Evolutionary conservation across 805 yeast species (phyloP), one percentile per base, ranked within the genome.

Genomic region (Candida peoriensis): DNA sequence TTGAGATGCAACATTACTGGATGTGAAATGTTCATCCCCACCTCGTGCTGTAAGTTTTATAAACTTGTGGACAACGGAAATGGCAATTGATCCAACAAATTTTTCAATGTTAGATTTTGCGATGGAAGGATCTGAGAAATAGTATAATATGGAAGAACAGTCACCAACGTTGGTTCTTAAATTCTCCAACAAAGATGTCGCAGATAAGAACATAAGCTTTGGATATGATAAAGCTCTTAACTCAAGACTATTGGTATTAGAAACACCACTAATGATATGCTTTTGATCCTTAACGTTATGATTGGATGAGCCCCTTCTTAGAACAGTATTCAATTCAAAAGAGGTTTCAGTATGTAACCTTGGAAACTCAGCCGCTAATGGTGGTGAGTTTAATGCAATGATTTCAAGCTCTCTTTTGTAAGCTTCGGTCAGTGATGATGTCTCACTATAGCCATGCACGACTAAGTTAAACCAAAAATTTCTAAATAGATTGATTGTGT

Each of bases 401-500:
- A 78, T 64, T 47, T 72, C 66, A 27, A 90, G 66, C 19, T 75
- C 74, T 0, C 46, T 46, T 28, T 59, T 55, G 49, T 73, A 70
- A n/a, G 61, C 60, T 36, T 61, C 59, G 12, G 76, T 70, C 50
- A 78, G 63, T 11, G 66, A 64, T 0, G 93, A 78, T 24, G 67
- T 67, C 36, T 66, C 66, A n/a, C 77, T 72, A 54, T 79, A 87
- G 0, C 98, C 98, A 58, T 93, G 96, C 19, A 89, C 83, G 4
- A 81, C 90, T 70, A 93, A 67, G 52, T 90, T 93, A 57, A 86
- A 87, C 99, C 99, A 93, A 28, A 87, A 77, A 57, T 93, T 83
- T 52, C 94, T 73, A 65, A 90, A 86, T 39, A 79, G 63, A 30
- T 72, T 68, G 31, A 76, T 63, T 2, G 63, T 63, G 25, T 74